Evolutionary conservation across 805 yeast species (phyloP).

Genomic region (Candida boidinii): DNA sequence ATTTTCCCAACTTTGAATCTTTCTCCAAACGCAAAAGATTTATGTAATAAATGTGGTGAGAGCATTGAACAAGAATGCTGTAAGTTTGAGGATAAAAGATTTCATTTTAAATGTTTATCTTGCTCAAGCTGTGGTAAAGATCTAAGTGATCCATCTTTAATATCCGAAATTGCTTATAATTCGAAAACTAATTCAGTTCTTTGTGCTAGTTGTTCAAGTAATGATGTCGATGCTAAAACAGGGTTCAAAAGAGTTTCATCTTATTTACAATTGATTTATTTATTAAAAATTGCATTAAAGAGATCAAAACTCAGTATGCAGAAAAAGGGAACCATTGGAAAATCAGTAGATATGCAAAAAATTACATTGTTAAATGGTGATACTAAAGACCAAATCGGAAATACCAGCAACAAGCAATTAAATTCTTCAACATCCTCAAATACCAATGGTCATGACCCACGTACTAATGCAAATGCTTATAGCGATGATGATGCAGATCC

Average conservation of each 20-base stretch:
- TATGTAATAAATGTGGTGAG: slow-evolving; percentile 61
- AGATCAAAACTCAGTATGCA: slow-evolving; percentile 59
- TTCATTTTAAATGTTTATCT: slow-evolving; percentile 73
- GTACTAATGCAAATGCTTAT: not conserved
- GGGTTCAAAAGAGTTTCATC: slow-evolving; percentile 62
- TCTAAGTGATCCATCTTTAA: slow-evolving; percentile 29
- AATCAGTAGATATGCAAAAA: no score
- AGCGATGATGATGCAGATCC: not conserved
- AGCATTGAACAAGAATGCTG: slow-evolving; percentile 83
- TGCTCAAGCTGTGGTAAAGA: slow-evolving; percentile 52
- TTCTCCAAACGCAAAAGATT: slow-evolving; percentile 60
- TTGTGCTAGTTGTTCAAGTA: slow-evolving; percentile 57
- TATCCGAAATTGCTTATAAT: slow-evolving; percentile 39
- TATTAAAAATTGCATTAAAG: slow-evolving; percentile 76
- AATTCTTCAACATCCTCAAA: slow-evolving; percentile 1
- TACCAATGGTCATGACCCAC: not conserved
- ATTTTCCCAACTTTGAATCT: slow-evolving; percentile 36
- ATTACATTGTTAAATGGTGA: no score
- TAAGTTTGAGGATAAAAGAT: slow-evolving; percentile 50
- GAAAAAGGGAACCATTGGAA: slow-evolving; percentile 14
- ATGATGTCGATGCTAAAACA: slow-evolving; percentile 35
- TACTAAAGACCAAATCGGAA: no score
- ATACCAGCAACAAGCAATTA: no score
- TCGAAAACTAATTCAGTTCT: slow-evolving; percentile 27
- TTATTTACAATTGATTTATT: slow-evolving; percentile 63